These are phyloP conservation scores for Tetradesmus obliquus DNA, from an alignment of 139 green algal genomes.

Conservation along the genomic window DNA sequence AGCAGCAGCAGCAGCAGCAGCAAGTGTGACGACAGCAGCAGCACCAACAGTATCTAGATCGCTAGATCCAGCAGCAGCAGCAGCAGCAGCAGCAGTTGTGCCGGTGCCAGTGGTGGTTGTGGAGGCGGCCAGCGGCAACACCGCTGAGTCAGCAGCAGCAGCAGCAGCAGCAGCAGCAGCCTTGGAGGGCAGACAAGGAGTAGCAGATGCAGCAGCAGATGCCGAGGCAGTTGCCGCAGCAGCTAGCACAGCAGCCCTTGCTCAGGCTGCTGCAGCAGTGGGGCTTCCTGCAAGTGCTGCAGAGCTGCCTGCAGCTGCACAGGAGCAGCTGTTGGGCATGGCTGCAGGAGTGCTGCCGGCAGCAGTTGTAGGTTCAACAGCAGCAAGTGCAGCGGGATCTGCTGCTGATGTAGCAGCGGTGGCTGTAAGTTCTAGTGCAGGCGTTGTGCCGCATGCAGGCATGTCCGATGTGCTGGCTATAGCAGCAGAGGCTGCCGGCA, in stretches of 20 bases:
- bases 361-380: background rate
- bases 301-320: background rate
- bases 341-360: background rate
- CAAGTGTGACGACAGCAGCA: background rate
- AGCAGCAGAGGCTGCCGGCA: background rate
- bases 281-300: background rate
- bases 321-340: background rate
- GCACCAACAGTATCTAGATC: background rate
- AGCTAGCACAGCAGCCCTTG: background rate
- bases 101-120: background rate
- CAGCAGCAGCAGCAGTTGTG: background rate
- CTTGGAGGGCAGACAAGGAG: background rate
- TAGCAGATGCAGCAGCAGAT: background rate
- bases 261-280: background rate
- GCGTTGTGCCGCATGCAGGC: background rate
- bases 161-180: slow-evolving; percentile 3
- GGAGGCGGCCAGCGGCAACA: background rate
- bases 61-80: background rate
- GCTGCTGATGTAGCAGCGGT: background rate
- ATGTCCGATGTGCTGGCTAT: background rate
- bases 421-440: background rate
- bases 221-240: background rate
- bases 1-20: background rate
- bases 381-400: background rate
- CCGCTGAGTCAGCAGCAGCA: background rate